Base-by-base conservation (phyloP, 202 grass and related monocot species). In the Zoysia matrella region DNA sequence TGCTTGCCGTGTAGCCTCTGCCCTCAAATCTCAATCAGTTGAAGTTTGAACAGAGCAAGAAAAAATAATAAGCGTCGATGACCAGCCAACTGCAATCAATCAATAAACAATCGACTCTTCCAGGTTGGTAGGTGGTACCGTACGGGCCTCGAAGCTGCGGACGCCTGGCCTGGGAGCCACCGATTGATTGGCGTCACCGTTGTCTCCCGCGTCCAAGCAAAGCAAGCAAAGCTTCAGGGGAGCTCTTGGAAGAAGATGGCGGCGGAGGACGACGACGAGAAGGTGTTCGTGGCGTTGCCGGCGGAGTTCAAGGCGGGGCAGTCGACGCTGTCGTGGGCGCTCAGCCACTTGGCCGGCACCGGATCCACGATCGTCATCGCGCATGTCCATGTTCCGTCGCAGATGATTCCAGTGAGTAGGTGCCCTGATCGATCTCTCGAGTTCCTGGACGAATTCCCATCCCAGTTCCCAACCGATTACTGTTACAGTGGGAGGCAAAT, bases 391-490 rank as follows among this genome's bases (percentile, higher is more conserved):
- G 83, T 78, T n/a, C 83, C 83, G 5, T 80, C 88, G 15, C 72
- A 97, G 80, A 91, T 81, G 90, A 89, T 91, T 81, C 84, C 81
- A 65, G 82, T 89, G 50, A 77, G 91, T 91, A 97, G 8, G 89
- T 78, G 69, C 43, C 61, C 45, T 54, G 30, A 36, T 36, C 30
- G 30, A 36, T 36, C 30, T 36, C 30, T 36, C 30, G 30, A 36
- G 30, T 36, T 36, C 30, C 30, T 36, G 30, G 30, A 36, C 30
- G 30, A 36, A 36, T 36, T 36, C 30, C 30, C 30, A 36, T 36
- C 30, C 30, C 30, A 36, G 1, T 36, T 36, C 30, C 30, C 30
- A 36, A 36, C 30, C 30, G 30, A 36, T 36, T 36, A 36, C 30
- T 36, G 30, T 36, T 36, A 36, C 30, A 36, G 89, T 93, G 86